phyloP scores from a whole-genome alignment of 2,329 filamentous ascomycete genomes.

The Didymella arachidicola region DNA sequence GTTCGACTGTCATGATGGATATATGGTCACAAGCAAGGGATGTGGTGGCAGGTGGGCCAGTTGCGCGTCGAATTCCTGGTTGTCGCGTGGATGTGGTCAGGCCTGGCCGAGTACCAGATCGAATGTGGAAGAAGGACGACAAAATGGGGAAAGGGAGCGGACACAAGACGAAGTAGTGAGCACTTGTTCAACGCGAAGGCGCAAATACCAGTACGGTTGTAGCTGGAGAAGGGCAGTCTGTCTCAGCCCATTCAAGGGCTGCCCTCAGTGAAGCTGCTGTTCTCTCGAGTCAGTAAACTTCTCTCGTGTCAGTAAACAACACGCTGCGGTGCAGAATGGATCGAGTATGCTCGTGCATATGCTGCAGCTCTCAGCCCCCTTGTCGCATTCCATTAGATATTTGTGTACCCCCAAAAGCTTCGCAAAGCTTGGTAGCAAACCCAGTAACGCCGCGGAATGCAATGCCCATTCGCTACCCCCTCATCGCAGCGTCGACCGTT shows the following conservation, averaged over 20 bases:
- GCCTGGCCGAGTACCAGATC: constrained; percentile 6
- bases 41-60: constrained; percentile 18
- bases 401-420: constrained; percentile 30
- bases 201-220: background rate
- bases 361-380: constrained; percentile 12
- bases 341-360: constrained; percentile 13
- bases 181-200: background rate
- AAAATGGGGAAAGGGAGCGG: constrained; percentile 13
- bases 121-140: constrained; percentile 8
- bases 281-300: background rate
- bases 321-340: constrained; percentile 10
- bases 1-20: constrained; percentile 15
- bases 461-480: constrained; percentile 13
- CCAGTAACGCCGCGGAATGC: constrained; percentile 25
- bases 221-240: background rate
- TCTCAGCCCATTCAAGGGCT: constrained; percentile 1
- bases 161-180: background rate
- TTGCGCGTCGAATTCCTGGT: constrained; percentile 42
- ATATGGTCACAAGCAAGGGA: constrained; percentile 33
- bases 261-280: background rate
- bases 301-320: background rate
- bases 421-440: constrained; percentile 28
- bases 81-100: constrained; percentile 20
- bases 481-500: constrained; percentile 64
- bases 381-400: constrained; percentile 28